Evolutionary conservation across 345 rosid species (phyloP), one percentile per base, ranked within the genome.

Genomic region (Lepidium africanum): DNA sequence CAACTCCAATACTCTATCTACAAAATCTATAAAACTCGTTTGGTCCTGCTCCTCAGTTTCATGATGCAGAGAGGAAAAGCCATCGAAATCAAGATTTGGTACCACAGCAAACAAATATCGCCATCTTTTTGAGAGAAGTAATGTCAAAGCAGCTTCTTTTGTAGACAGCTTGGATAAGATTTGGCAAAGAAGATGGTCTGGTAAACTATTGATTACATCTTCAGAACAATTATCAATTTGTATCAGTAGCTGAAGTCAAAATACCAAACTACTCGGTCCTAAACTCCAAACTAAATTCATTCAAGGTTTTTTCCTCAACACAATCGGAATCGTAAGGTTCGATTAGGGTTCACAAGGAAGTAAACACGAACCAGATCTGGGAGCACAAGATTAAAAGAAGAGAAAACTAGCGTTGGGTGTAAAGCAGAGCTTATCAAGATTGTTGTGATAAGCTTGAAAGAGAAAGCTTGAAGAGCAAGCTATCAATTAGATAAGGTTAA

Each of bases 101-200:
- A 63, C 76, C 16, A 63, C 8, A 9, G 76, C 76, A 63, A 71
- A 71, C 5, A 71, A 23, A 49, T 65, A 19, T 3, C 59, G 50
- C 71, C 76, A 72, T 15, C 76, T 47, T 32, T 64, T 72, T 3
- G 71, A 72, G 59, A 72, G 76, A 56, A 72, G 11, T 21, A 71
- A 57, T 14, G 76, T 72, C 39, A 65, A 9, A 14, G 76, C 71
- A 73, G 77, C 77, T 23, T 73, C 71, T 35, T 73, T 73, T 15
- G 71, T 65, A 10, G 77, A 33, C 17, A 73, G 2, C 3, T 64
- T 30, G n/a, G 71, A 58, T 47, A 72, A 65, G 71, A 72, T 63
- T 63, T 63, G 76, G n/a, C 76, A 72, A 46, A 72, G 76, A 27
- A 63, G 65, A 38, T 38, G 55, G 41, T 72, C 76, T 48, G 76